Percentiles rank a stretch among this genome's conserved stretches.
Evolutionary conservation across 306 rosid species (phyloP).

Genomic region (Corylus avellana): DNA sequence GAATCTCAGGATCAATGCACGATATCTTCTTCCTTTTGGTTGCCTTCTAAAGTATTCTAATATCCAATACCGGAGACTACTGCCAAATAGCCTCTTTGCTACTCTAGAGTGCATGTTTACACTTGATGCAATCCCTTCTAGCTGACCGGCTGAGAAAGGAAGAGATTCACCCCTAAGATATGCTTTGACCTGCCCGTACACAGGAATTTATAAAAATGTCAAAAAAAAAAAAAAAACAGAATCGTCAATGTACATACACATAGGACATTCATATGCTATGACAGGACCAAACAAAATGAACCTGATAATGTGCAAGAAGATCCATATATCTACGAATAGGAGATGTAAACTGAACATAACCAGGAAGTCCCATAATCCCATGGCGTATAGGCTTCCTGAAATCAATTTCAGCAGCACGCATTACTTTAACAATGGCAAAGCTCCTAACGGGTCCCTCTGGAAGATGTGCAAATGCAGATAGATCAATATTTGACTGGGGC

Average conservation of each 20-base stretch:
- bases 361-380: slow-evolving; percentile 85
- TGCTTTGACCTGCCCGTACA: slow-evolving; percentile 67
- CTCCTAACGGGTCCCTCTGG: slow-evolving; percentile 99
- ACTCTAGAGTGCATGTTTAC: slow-evolving; percentile 60
- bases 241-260: background rate
- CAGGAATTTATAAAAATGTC: slow-evolving; percentile 11
- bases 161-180: slow-evolving; percentile 71
- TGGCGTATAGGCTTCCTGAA: slow-evolving; percentile 93
- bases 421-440: slow-evolving; percentile 72
- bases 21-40: slow-evolving; percentile 61
- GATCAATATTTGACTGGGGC: slow-evolving; percentile 82
- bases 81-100: slow-evolving; percentile 65
- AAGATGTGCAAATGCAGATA: slow-evolving; percentile 80
- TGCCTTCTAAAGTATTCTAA: slow-evolving; percentile 84
- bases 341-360: slow-evolving; percentile 96
- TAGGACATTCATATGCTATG: background rate
- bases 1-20: slow-evolving; percentile 81
- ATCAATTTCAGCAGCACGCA: slow-evolving; percentile 99
- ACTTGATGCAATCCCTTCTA: slow-evolving; percentile 76
- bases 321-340: slow-evolving; percentile 98
- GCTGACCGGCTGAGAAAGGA: slow-evolving; percentile 74
- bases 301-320: slow-evolving; percentile 98
- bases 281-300: slow-evolving; percentile 20
- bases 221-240: background rate
- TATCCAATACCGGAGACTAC: slow-evolving; percentile 89